Percentiles rank a stretch among this genome's conserved stretches.
Conservation (phyloP, 331 rosid genomes). For the Saraca asoca region DNA sequence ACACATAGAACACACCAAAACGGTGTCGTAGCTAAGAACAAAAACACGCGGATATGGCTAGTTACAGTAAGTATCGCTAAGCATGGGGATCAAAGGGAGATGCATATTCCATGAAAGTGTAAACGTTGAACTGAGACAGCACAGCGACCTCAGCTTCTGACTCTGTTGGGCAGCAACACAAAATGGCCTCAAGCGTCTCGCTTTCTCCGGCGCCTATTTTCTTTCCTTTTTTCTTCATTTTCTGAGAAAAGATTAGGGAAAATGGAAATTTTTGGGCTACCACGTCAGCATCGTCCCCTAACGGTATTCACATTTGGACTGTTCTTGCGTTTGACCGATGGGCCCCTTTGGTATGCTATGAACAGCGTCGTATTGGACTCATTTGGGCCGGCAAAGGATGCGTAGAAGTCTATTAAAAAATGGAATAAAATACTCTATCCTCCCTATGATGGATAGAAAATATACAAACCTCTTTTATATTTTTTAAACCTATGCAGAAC, state of each 20-base stretch:
- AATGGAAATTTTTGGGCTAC: not conserved
- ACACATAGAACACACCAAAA: slow-evolving; percentile 18
- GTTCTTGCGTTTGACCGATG: not conserved
- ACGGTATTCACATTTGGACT: not conserved
- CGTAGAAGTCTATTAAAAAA: too few species aligned
- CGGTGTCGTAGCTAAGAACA: slow-evolving; percentile 26
- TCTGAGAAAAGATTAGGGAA: not conserved
- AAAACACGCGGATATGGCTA: not conserved
- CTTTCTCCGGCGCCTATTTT: slow-evolving; percentile 46
- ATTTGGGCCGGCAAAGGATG: too few species aligned
- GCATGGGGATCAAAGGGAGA: slow-evolving; percentile 36
- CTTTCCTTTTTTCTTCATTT: slow-evolving; percentile 5
- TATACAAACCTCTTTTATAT: too few species aligned
- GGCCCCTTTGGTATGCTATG: not conserved
- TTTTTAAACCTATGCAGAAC: too few species aligned
- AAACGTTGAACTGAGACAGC: not conserved
- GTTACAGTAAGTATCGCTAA: slow-evolving; percentile 18
- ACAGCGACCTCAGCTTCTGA: too few species aligned
- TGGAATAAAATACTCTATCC: too few species aligned
- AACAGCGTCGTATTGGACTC: too few species aligned
- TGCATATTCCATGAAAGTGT: not conserved
- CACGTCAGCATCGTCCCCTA: slow-evolving; percentile 28
- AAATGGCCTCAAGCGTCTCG: slow-evolving; percentile 22
- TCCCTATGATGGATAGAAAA: too few species aligned
- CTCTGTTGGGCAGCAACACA: not conserved